These are phyloP conservation scores for Emiliania huxleyi DNA, from an alignment of 78 protist species.

Conservation along the genomic window DNA sequence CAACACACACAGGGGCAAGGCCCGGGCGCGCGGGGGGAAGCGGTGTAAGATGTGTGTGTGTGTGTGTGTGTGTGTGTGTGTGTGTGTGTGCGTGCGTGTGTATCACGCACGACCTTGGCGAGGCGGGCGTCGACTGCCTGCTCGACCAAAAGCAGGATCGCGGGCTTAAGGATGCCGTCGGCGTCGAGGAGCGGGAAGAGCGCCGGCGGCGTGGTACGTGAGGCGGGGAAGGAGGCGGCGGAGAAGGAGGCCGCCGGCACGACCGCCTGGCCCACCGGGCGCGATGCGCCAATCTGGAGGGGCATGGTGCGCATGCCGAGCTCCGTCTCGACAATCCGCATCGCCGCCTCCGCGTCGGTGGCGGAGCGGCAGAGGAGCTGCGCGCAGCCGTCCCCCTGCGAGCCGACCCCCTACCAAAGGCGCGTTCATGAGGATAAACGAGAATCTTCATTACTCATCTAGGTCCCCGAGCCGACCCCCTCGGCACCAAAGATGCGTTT, in stretches of 20 bases:
- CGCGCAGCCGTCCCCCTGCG: constrained; percentile 29
- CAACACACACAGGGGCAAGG: too few relatives aligned
- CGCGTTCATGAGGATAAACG: too few relatives aligned
- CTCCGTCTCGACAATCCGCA: not conserved
- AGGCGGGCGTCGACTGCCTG: not conserved
- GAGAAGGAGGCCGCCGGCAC: constrained; percentile 27
- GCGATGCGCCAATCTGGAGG: not conserved
- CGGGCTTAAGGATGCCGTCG: constrained; percentile 6
- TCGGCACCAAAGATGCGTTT: too few relatives aligned
- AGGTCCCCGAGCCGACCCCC: too few relatives aligned
- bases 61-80: too few relatives aligned
- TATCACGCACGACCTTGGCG: not conserved
- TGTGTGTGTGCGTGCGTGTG: too few relatives aligned
- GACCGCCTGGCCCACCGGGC: not conserved
- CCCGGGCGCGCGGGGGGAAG: too few relatives aligned
- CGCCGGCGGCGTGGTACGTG: not conserved
- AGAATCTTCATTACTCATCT: too few relatives aligned
- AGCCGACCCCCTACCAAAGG: constrained; percentile 60
- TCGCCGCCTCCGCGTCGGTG: not conserved
- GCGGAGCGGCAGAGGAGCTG: not conserved
- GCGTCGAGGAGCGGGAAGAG: constrained; percentile 8
- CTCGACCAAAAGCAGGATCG: constrained; percentile 2
- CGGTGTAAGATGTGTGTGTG: too few relatives aligned
- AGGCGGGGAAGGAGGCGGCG: not conserved
- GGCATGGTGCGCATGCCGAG: not conserved